phyloP scores from a whole-genome alignment of 192 early-diverging fungal genomes.

The Phlyctochytrium bullatum region DNA sequence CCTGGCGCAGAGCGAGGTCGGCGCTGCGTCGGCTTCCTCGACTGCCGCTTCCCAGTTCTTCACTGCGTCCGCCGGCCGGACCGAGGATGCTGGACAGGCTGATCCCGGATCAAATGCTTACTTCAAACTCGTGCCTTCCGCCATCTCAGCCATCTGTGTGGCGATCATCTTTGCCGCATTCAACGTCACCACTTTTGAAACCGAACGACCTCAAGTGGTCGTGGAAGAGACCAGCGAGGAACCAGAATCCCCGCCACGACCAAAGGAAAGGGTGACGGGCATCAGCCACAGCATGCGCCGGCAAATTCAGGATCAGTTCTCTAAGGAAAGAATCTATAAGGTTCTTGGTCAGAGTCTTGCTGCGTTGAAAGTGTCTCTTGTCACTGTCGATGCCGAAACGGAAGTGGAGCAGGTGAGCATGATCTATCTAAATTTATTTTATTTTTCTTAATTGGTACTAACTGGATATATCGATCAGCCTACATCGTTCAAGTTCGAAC shows the following conservation, averaged over 20 bases:
- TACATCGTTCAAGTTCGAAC: too few relatives aligned
- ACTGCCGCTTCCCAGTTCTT: too few relatives aligned
- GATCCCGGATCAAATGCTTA: too few relatives aligned
- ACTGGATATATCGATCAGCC: too few relatives aligned
- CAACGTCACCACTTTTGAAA: neutral
- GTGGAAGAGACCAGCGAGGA: neutral
- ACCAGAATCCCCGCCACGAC: too few relatives aligned
- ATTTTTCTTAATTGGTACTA: too few relatives aligned
- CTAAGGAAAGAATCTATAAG: neutral
- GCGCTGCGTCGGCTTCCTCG: neutral
- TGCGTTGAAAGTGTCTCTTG: neutral
- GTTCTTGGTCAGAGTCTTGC: neutral
- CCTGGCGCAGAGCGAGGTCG: neutral
- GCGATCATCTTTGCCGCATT: neutral
- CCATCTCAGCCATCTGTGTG: neutral
- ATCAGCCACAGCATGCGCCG: neutral
- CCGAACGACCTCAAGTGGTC: neutral
- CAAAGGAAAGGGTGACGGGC: too few relatives aligned
- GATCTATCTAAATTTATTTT: too few relatives aligned
- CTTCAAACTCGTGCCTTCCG: neutral
- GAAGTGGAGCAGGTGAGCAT: too few relatives aligned
- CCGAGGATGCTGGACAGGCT: too few relatives aligned
- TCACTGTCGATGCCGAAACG: too few relatives aligned
- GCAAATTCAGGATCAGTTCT: neutral
- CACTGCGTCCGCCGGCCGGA: too few relatives aligned